phyloP scores from a whole-genome alignment of 768 basidiomycete species.

The Trichaptum fuscoviolaceum region DNA sequence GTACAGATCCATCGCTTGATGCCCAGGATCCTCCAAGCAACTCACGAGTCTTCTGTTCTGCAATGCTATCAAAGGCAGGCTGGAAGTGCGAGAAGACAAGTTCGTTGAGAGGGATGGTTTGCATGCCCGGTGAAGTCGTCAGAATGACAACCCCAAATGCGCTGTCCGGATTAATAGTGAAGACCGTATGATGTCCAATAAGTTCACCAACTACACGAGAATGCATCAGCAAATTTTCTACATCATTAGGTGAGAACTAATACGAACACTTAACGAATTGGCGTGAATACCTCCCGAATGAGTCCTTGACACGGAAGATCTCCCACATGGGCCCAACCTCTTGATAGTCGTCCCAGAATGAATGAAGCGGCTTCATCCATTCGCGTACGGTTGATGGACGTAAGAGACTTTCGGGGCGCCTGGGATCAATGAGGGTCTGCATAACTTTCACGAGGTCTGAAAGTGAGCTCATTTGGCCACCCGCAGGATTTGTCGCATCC shows the following conservation, averaged over 20 bases:
- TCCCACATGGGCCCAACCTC: conserved; percentile 29
- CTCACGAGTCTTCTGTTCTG: conserved; percentile 2
- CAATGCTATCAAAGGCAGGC: conserved; percentile 20
- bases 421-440: conserved; percentile 41
- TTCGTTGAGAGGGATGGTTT: conserved; percentile 20
- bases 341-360: conserved; percentile 23
- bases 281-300: conserved; percentile 17
- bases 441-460: conserved; percentile 39
- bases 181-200: conserved; percentile 19
- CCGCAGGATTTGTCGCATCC: conserved; percentile 37
- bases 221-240: neutral
- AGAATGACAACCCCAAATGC: conserved; percentile 26
- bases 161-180: conserved; percentile 23
- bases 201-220: conserved; percentile 20
- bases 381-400: conserved; percentile 19
- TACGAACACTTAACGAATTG: neutral
- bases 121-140: conserved; percentile 18
- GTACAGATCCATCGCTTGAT: conserved; percentile 1
- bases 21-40: conserved; percentile 14
- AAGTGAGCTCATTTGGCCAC: conserved; percentile 48
- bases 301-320: conserved; percentile 27
- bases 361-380: conserved; percentile 26
- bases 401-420: conserved; percentile 16
- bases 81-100: conserved; percentile 22
- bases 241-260: neutral